Evolutionary conservation across 2,329 filamentous ascomycete genomes (phyloP).

Genomic region (Hypoxylon sp.): DNA sequence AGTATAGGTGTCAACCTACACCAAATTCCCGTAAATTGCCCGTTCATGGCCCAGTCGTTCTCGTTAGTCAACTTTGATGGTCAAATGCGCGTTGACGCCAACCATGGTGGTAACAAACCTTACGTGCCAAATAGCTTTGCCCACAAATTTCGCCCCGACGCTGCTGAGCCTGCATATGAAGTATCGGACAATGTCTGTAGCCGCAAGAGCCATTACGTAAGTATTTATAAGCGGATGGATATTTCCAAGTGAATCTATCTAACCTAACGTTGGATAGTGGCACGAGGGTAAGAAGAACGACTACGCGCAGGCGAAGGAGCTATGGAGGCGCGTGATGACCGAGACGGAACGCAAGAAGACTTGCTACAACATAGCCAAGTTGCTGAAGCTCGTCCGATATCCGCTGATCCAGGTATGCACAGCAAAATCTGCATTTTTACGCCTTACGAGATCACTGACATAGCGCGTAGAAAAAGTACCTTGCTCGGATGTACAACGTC

Average conservation of each 20-base stretch:
- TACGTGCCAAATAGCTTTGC: slow-evolving; percentile 65
- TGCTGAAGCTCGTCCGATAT: slow-evolving; percentile 58
- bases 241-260: neutral
- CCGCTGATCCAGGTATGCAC: slow-evolving; percentile 55
- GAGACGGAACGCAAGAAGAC: slow-evolving; percentile 58
- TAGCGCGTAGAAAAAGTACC: slow-evolving; percentile 56
- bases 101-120: slow-evolving; percentile 60
- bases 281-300: slow-evolving; percentile 65
- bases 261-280: slow-evolving; percentile 45
- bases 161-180: slow-evolving; percentile 61
- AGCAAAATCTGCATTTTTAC: neutral
- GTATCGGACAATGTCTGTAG: slow-evolving; percentile 62
- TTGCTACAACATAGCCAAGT: slow-evolving; percentile 61
- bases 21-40: slow-evolving; percentile 58
- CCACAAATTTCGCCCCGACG: slow-evolving; percentile 63
- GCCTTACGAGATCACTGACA: neutral
- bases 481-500: slow-evolving; percentile 59
- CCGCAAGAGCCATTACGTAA: slow-evolving; percentile 62
- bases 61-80: slow-evolving; percentile 63
- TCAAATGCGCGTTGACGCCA: slow-evolving; percentile 60
- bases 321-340: slow-evolving; percentile 63
- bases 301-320: slow-evolving; percentile 62
- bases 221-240: neutral
- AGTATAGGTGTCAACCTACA: slow-evolving; percentile 64
- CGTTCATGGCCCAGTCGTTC: slow-evolving; percentile 58